Evolutionary conservation across 768 basidiomycete species (phyloP), one percentile per base, ranked within the genome.

Genomic region (Phanerochaete carnosa): DNA sequence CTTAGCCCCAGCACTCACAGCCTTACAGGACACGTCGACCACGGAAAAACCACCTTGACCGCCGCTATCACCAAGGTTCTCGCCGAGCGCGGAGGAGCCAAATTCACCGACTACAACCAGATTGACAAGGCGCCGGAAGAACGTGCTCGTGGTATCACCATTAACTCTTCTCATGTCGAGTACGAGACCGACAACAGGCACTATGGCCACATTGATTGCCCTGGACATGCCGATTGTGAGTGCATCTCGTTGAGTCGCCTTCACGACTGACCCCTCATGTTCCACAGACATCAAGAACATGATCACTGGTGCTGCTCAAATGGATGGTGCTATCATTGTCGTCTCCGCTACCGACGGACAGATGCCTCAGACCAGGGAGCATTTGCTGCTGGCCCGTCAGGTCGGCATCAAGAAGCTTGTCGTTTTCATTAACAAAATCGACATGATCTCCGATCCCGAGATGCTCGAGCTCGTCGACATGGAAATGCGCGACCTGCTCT

Each of bases 101-200:
- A 80, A 72, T 98, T 99, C 78, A 92, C 95, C 64, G 95, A 95
- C 82, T 99, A 99, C 80, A 85, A 82, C 52, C 87, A 94, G 76
- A 99, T 99, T 69, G 97, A 99, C 90, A 98, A 92, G 81, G 97
- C 97, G 9, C 97, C 97, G 2, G 97, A 99, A 77, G 97, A 99
- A 80, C 96, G 94, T 77, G 96, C 96, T 62, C 93, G 97, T 73
- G 97, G 97, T 76, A 99, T 99, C 77, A 99, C 97, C 63, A 99
- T 99, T 76, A 95, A 96, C 76, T 96, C 97, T 23, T 86, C 97
- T 55, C 97, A 99, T 73, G 95, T 99, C 73, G 97, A 99, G 74
- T 99, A 99, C 73, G 95, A 98, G 81, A 96, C 96, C 35, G 79
- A 79, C 19, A 79, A 74, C 37, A 85, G 96, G 58, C 96, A 98